Evolutionary conservation across 2,329 filamentous ascomycete genomes (phyloP).

Genomic region (Claviceps quebecensis): DNA sequence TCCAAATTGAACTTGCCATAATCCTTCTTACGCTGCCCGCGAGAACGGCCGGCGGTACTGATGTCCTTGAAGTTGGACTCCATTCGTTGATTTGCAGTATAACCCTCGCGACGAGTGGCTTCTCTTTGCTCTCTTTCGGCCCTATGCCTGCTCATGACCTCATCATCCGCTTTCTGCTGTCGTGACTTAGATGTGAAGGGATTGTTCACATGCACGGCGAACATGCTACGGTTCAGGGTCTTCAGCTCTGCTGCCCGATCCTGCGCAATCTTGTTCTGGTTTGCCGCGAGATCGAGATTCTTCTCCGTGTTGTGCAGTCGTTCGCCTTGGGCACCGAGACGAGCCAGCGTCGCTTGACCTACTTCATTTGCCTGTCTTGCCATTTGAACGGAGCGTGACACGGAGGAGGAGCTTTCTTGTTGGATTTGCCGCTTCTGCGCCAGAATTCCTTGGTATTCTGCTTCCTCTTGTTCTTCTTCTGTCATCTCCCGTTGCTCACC

Average conservation of each 20-base stretch:
- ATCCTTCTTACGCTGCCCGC: conserved; percentile 24
- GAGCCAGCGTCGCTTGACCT: conserved; percentile 56
- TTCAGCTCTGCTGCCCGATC: conserved; percentile 74
- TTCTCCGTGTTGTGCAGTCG: conserved; percentile 69
- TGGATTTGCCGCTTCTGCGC: conserved; percentile 51
- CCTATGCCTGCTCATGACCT: conserved; percentile 55
- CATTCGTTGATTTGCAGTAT: conserved; percentile 37
- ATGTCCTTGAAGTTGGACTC: conserved; percentile 34
- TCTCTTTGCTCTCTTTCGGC: conserved; percentile 52
- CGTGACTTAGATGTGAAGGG: conserved; percentile 61
- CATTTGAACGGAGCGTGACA: conserved; percentile 26
- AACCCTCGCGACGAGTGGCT: conserved; percentile 39
- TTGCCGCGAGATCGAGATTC: conserved; percentile 67
- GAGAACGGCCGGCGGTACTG: conserved; percentile 13
- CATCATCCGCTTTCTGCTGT: conserved; percentile 49
- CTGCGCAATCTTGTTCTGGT: conserved; percentile 61
- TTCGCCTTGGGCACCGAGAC: conserved; percentile 67
- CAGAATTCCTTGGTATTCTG: conserved; percentile 52
- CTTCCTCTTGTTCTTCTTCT: conserved; percentile 61
- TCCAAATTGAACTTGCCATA: conserved; percentile 62
- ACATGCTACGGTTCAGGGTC: conserved; percentile 80
- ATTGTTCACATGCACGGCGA: conserved; percentile 65
- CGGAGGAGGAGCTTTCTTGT: conserved; percentile 46
- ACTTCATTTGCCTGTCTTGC: conserved; percentile 34
- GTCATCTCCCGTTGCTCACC: conserved; percentile 66